Conservation (phyloP, 2,329 filamentous ascomycete genomes). For the Colletotrichum chlorophyti region DNA sequence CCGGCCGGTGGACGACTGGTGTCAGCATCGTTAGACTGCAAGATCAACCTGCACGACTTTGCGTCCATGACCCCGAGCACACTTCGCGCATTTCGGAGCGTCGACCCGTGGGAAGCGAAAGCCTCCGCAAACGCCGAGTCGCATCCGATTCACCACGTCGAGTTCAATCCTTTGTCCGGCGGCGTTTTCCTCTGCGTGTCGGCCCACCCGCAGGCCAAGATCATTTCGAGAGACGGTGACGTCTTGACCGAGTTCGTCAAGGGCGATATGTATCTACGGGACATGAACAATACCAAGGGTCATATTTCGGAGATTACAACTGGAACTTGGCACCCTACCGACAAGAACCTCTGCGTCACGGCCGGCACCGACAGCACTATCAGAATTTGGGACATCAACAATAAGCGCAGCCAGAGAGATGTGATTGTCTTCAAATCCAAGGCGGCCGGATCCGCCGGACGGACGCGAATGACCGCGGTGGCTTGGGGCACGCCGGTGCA, state of each 20-base stretch:
- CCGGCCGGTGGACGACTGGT: slow-evolving; percentile 83
- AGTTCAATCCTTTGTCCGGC: slow-evolving; percentile 85
- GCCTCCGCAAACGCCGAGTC: slow-evolving; percentile 75
- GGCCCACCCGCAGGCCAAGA: slow-evolving; percentile 87
- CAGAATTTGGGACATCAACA: slow-evolving; percentile 96
- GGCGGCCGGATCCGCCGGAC: slow-evolving; percentile 84
- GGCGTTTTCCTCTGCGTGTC: slow-evolving; percentile 85
- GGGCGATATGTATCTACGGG: slow-evolving; percentile 96
- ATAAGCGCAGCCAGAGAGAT: slow-evolving; percentile 87
- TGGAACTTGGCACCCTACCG: slow-evolving; percentile 88
- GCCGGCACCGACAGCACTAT: slow-evolving; percentile 95
- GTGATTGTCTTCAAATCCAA: slow-evolving; percentile 96
- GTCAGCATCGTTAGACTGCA: slow-evolving; percentile 91
- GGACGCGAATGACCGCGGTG: slow-evolving; percentile 92
- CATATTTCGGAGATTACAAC: slow-evolving; percentile 92
- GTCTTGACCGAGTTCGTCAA: slow-evolving; percentile 89
- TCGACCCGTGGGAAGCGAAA: slow-evolving; percentile 86
- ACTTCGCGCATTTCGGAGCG: slow-evolving; percentile 87
- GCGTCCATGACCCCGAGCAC: slow-evolving; percentile 95
- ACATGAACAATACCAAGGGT: slow-evolving; percentile 97
- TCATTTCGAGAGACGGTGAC: slow-evolving; percentile 89
- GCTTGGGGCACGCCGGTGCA: slow-evolving; percentile 81
- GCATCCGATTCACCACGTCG: slow-evolving; percentile 84
- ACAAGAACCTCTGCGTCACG: slow-evolving; percentile 85
- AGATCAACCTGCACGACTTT: slow-evolving; percentile 92